Evolutionary conservation across 2,329 filamentous ascomycete species (phyloP).

Genomic region (Monosporascus sp.): DNA sequence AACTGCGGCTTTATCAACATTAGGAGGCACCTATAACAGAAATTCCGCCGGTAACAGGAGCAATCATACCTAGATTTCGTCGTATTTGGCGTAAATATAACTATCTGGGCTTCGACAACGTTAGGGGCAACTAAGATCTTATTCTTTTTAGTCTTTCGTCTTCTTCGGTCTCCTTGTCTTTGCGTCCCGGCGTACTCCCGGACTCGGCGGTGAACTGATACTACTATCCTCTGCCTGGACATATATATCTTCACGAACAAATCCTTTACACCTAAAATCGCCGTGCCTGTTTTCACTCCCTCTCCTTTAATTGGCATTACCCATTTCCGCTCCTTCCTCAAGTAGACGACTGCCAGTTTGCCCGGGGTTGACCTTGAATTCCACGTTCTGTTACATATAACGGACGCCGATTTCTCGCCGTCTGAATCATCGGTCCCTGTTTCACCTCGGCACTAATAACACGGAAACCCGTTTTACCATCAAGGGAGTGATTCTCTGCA

Average conservation of each 20-base stretch:
- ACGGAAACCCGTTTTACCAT: background rate
- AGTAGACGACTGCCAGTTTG: too few relatives aligned
- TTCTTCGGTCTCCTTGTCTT: background rate
- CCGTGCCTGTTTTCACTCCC: too few relatives aligned
- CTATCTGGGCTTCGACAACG: too few relatives aligned
- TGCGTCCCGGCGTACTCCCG: background rate
- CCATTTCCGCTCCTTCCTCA: background rate
- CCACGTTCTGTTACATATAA: background rate
- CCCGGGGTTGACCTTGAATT: background rate
- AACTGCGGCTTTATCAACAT: too few relatives aligned
- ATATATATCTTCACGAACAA: too few relatives aligned
- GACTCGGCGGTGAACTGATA: background rate
- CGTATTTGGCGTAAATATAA: too few relatives aligned
- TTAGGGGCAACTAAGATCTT: background rate
- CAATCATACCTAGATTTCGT: too few relatives aligned
- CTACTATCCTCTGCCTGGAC: too few relatives aligned
- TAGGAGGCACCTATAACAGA: too few relatives aligned
- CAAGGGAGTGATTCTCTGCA: background rate
- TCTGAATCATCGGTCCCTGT: background rate
- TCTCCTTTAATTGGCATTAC: background rate
- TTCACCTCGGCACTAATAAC: background rate
- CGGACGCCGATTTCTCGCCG: background rate
- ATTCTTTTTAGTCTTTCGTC: background rate
- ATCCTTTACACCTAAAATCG: too few relatives aligned
- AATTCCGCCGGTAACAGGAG: too few relatives aligned